phyloP scores from a whole-genome alignment of 2,329 filamentous ascomycete species.

The Fusarium sp. region DNA sequence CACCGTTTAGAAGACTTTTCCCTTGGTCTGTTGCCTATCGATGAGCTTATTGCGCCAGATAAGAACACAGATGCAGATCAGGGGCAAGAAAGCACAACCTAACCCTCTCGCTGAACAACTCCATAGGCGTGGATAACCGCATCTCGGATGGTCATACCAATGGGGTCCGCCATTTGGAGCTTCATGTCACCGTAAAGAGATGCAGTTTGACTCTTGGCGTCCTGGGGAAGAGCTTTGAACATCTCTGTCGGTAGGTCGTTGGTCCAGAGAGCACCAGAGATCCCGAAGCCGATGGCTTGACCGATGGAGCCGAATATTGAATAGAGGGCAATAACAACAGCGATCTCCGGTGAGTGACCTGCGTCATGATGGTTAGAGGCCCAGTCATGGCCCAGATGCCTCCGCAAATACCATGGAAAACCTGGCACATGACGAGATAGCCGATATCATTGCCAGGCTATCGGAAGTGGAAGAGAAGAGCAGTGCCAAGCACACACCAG shows the following conservation, averaged over 20 bases:
- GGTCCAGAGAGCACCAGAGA: constrained; percentile 53
- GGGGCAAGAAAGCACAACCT: constrained; percentile 51
- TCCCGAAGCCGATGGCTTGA: constrained; percentile 51
- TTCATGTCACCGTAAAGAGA: constrained; percentile 67
- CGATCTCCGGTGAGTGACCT: constrained; percentile 52
- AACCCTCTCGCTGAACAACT: constrained; percentile 64
- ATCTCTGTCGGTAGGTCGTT: constrained; percentile 59
- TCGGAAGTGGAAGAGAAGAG: constrained; percentile 56
- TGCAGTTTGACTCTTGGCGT: constrained; percentile 54
- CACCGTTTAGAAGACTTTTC: constrained; percentile 61
- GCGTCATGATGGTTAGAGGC: constrained; percentile 50
- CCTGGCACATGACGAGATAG: constrained; percentile 64
- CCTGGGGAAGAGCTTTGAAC: constrained; percentile 62
- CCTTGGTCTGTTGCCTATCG: constrained; percentile 64
- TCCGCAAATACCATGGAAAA: constrained; percentile 64
- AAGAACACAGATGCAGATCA: constrained; percentile 57
- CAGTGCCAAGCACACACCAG: constrained; percentile 66
- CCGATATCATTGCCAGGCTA: constrained; percentile 56
- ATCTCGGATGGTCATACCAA: constrained; percentile 60
- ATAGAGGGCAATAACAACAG: constrained; percentile 51
- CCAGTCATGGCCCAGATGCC: constrained; percentile 63
- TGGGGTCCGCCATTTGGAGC: constrained; percentile 64
- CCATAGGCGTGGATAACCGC: constrained; percentile 72
- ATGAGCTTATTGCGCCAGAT: constrained; percentile 65
- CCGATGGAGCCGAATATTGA: constrained; percentile 50